These are phyloP conservation scores for Pseudozyma tsukubaensis DNA, from an alignment of 1,284 basidiomycete genomes.

Conservation along the genomic window DNA sequence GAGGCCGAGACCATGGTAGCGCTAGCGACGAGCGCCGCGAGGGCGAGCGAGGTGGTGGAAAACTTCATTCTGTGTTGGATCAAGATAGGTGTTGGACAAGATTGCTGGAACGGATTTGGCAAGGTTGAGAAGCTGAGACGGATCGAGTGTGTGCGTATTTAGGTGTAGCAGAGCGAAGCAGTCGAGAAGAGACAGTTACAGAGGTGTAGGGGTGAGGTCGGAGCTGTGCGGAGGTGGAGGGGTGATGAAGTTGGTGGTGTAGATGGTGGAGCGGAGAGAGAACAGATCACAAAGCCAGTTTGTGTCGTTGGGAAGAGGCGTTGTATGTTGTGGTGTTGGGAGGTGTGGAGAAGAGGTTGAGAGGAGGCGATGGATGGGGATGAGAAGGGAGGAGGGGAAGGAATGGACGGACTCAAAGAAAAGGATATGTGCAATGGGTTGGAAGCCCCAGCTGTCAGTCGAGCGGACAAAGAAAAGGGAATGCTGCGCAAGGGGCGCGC, in stretches of 20 bases:
- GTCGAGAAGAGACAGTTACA: too few species aligned
- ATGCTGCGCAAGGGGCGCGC: slow-evolving; percentile 15
- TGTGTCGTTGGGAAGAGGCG: slow-evolving; percentile 10
- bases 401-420: slow-evolving; percentile 6
- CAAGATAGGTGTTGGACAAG: neutral
- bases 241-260: neutral
- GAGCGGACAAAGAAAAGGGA: neutral
- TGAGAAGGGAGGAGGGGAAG: slow-evolving; percentile 4
- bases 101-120: neutral
- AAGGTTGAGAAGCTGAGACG: too few species aligned
- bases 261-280: slow-evolving; percentile 1
- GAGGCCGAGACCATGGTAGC: slow-evolving; percentile 46
- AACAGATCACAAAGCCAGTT: slow-evolving; percentile 28
- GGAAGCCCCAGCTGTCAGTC: neutral
- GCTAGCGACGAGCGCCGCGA: slow-evolving; percentile 41
- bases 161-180: too few species aligned
- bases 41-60: slow-evolving; percentile 28
- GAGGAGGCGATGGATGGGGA: neutral
- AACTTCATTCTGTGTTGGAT: slow-evolving; percentile 40
- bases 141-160: too few species aligned
- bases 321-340: neutral
- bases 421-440: slow-evolving; percentile 26
- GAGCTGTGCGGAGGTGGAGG: neutral
- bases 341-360: neutral
- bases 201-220: too few species aligned